Base-by-base conservation (phyloP, 1,139 yeast species). In the Saccharomyces hybrid region DNA sequence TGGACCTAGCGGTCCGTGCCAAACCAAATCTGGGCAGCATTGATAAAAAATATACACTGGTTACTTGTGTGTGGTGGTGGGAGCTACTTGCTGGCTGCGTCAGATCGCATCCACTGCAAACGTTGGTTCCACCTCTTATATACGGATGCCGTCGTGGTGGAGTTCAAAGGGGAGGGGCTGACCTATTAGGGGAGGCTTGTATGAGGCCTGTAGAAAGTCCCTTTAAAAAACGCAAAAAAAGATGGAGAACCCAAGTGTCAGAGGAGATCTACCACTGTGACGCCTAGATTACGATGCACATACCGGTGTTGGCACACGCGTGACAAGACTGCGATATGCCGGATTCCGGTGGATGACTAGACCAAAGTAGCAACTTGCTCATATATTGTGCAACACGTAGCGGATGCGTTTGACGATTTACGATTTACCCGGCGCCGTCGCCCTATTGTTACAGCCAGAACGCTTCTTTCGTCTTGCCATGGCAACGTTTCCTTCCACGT, bases 171-270 rank as follows among this genome's bases (percentile, higher is more conserved):
- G 44, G 44, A 38, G 44, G 44, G 44, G 44, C 44, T 38, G 44
- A 38, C 44, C 6, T 38, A 38, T 38, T 38, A 38, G 44, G 44
- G 34, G 57, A 55, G 47, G 47, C 52, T 9, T 50, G 53, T 16
- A 27, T 44, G 5, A 20, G 23, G 23, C 23, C 46, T 55, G 25
- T 53, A 32, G 49, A 46, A 13, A 46, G 13, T 9, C 29, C 48
- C 32, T 46, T 46, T 46, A 46, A 46, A 46, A 46, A 20, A 38
- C 23, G 55, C 41, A 14, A 51, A 42, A 14, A 51, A 16, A 26
- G 41, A 50, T 14, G 56, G 57, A 16, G 16, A 51, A n/a, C 14
- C 46, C 46, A 5, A 46, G 46, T 31, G 51, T 55, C 25, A 38
- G n/a, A 38, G 25, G 13, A 2, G 25, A 38, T 16, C 23, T 38